Percentiles rank a stretch among this genome's conserved stretches.
These are phyloP conservation scores for Leccinum colubrinum DNA, from an alignment of 1,284 basidiomycete genomes.

Conservation along the genomic window DNA sequence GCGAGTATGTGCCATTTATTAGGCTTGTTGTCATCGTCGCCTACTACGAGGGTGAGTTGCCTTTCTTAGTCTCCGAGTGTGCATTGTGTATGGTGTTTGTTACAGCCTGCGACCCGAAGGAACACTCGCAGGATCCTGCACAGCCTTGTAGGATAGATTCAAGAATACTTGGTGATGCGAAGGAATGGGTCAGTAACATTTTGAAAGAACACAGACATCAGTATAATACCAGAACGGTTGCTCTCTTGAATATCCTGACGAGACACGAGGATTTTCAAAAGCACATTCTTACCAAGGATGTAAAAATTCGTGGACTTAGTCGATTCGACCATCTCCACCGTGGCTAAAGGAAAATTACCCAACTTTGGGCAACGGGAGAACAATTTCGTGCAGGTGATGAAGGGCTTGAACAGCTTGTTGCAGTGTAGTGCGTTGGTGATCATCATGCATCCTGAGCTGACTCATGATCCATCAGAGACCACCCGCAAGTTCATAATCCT, in stretches of 20 bases:
- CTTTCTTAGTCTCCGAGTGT: no score
- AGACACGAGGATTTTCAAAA: constrained; percentile 14
- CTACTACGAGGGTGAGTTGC: constrained; percentile 24
- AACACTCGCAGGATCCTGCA: background rate
- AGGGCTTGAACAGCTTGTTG: constrained; percentile 20
- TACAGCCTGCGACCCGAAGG: constrained; percentile 9
- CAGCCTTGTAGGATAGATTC: background rate
- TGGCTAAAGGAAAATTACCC: background rate
- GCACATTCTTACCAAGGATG: constrained; percentile 12
- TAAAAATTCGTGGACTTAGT: constrained; percentile 16
- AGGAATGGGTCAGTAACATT: constrained; percentile 8
- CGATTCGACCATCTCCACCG: constrained; percentile 6
- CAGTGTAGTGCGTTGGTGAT: constrained; percentile 15
- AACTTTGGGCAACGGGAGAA: background rate
- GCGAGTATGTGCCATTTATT: constrained; percentile 11
- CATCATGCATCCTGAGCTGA: background rate
- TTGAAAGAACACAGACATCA: constrained; percentile 11
- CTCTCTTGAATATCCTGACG: constrained; percentile 21
- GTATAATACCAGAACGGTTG: constrained; percentile 20
- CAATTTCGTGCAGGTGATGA: constrained; percentile 25
- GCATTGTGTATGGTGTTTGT: background rate
- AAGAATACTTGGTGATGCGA: constrained; percentile 6
- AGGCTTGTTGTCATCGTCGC: constrained; percentile 12
- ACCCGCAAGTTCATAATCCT: constrained; percentile 4
- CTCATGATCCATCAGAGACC: constrained; percentile 11